Evolutionary conservation across 75 land plant species (phyloP).

Genomic region (Larix kaempferi): DNA sequence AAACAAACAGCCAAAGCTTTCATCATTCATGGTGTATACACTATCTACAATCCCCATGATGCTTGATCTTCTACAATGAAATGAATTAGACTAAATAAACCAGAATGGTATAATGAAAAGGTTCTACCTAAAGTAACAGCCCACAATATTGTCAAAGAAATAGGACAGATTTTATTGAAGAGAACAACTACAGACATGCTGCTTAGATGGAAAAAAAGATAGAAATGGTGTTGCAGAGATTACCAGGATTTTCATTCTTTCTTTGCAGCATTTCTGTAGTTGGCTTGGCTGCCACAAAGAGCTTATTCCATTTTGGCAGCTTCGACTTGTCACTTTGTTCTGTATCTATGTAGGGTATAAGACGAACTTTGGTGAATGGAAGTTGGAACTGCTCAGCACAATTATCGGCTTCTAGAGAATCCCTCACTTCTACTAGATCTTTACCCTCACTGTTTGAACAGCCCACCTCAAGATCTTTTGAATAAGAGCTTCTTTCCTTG

Average conservation of each 20-base stretch:
- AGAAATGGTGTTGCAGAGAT: not conserved
- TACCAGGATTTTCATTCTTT: slow-evolving; percentile 6
- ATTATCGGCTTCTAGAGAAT: slow-evolving; percentile 12
- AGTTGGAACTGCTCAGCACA: slow-evolving; percentile 2
- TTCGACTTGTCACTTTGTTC: slow-evolving; percentile 9
- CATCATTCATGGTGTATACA: not conserved
- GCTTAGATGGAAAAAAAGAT: not conserved
- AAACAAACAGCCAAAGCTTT: not conserved
- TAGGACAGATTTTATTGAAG: not conserved
- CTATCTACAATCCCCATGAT: not conserved
- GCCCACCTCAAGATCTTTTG: not conserved
- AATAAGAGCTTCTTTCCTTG: not conserved
- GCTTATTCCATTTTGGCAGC: slow-evolving; percentile 15
- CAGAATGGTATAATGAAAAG: not conserved
- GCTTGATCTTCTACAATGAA: not conserved
- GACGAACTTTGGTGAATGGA: slow-evolving; percentile 9
- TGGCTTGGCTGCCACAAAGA: slow-evolving; percentile 11
- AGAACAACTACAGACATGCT: not conserved
- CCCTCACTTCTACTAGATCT: slow-evolving; percentile 13
- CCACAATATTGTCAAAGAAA: not conserved
- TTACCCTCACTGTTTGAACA: not conserved
- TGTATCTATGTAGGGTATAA: slow-evolving; percentile 14
- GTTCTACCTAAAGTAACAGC: not conserved
- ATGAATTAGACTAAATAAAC: not conserved
- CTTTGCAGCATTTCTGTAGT: not conserved